Evolutionary conservation across 75 land plant genomes (phyloP).

Genomic region (Cupressus sempervirens): DNA sequence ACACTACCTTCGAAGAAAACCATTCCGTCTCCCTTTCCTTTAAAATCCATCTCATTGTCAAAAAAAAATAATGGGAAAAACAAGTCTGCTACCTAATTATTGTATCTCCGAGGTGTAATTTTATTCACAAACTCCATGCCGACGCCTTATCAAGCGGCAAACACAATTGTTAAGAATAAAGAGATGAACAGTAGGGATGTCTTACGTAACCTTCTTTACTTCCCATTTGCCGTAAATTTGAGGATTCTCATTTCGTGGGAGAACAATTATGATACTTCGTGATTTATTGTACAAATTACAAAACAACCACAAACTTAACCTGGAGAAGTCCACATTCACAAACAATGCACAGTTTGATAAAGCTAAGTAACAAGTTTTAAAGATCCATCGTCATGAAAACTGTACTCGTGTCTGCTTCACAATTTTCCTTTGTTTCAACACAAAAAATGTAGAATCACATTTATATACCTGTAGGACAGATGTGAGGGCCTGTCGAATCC

Average conservation of each 20-base stretch:
- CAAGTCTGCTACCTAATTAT: not conserved
- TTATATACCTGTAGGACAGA: constrained; percentile 6
- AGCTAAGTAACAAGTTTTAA: not conserved
- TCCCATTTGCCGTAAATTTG: too few relatives aligned
- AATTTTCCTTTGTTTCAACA: not conserved
- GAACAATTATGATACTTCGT: too few relatives aligned
- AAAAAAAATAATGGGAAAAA: too few relatives aligned
- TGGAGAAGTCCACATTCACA: not conserved
- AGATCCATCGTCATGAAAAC: not conserved
- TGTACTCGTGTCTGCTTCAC: not conserved
- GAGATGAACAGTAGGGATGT: too few relatives aligned
- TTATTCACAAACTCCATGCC: not conserved
- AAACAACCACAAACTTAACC: not conserved
- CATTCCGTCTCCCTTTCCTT: not conserved
- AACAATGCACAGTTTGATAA: too few relatives aligned
- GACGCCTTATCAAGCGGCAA: not conserved
- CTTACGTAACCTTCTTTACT: too few relatives aligned
- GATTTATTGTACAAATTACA: too few relatives aligned
- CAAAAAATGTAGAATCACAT: not conserved
- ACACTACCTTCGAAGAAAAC: not conserved
- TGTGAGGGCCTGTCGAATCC: constrained; percentile 6
- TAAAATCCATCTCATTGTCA: not conserved
- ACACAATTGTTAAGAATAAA: too few relatives aligned
- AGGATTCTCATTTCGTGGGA: too few relatives aligned
- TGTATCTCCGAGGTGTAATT: too few relatives aligned